Base-by-base conservation (phyloP, 495 filamentous ascomycete species). In the Aspergillus nanangensis region DNA sequence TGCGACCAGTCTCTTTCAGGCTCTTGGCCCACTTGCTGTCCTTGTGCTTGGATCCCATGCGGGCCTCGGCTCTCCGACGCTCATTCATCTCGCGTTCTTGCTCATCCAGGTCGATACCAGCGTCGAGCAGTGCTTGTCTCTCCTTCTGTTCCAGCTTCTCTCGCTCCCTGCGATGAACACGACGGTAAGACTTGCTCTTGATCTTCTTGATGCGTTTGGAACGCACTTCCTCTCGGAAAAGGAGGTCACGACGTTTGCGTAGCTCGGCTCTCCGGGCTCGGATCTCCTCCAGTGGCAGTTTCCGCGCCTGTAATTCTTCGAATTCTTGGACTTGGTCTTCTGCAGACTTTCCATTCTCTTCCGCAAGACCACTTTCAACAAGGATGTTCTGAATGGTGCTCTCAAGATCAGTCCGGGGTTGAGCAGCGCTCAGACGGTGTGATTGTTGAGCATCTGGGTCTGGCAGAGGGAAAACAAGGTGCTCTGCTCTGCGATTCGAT, bases 191-290 rank as follows among this genome's bases (percentile, higher is more conserved):
- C 58, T 95, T 97, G 55, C 85, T 90, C 72, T 98, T 98, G 62
- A 98, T 98, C 71, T 96, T 97, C 65, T 96, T 95, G 63, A 98
- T 86, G 3, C 93, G 83, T 66, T 92, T 95, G 3, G 90, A 79
- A 41, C 88, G 82, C 1, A 84, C 78, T 62, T 95, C 86, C 61
- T 98, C 94, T n/a, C 92, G 78, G 47, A 94, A 96, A 38, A 95
- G 71, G 4, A 96, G 66, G 51, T 97, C 93, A 45, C 94, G 73
- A 43, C 86, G 80, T 52, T 79, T 83, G 8, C 91, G 82, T 22
- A 94, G 75, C 56, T 95, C 83, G 7, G 82, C 82, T 25, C 81
- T 76, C 2, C 90, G 74, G 15, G 82, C 81, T 57, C 83, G 79
- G 13, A 88, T 83, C 53, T 95, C 89, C 55, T 80, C 81, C 22